Evolutionary conservation across 2,329 filamentous ascomycete genomes (phyloP).

Genomic region (Scedosporium minutisporum): DNA sequence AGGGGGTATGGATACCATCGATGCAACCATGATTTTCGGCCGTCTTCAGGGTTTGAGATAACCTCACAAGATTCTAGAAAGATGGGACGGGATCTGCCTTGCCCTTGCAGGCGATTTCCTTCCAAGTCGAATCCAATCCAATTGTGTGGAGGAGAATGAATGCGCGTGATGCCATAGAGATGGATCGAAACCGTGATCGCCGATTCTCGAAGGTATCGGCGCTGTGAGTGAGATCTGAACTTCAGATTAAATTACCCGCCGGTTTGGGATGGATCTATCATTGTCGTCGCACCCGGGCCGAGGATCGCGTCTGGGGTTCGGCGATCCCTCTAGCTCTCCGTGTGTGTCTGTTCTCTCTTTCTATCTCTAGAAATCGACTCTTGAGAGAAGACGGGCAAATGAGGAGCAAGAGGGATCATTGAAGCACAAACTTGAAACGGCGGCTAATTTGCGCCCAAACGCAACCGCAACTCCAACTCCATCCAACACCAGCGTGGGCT

Average conservation of each 20-base stretch:
- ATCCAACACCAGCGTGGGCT: neutral
- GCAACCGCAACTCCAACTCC: neutral
- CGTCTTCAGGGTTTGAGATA: neutral
- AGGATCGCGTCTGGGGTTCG: neutral
- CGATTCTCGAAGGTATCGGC: neutral
- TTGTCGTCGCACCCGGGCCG: neutral
- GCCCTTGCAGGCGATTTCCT: neutral
- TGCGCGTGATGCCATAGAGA: neutral
- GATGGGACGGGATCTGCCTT: neutral
- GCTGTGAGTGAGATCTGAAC: neutral
- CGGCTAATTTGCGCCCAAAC: conserved; percentile 4
- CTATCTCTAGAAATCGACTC: neutral
- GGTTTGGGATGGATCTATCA: neutral
- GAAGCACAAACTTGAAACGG: conserved; percentile 2
- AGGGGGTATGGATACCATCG: neutral
- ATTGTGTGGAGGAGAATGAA: neutral
- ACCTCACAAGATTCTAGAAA: neutral
- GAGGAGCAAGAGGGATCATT: neutral
- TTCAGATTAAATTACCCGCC: neutral
- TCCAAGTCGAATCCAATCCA: neutral
- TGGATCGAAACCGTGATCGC: neutral
- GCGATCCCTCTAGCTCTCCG: neutral
- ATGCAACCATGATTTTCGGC: neutral
- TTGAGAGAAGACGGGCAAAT: neutral
- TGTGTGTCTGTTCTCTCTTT: neutral